Percentiles rank a stretch among this genome's conserved stretches.
phyloP scores from a whole-genome alignment of 2,329 filamentous ascomycete genomes.

The Alternaria viburni region DNA sequence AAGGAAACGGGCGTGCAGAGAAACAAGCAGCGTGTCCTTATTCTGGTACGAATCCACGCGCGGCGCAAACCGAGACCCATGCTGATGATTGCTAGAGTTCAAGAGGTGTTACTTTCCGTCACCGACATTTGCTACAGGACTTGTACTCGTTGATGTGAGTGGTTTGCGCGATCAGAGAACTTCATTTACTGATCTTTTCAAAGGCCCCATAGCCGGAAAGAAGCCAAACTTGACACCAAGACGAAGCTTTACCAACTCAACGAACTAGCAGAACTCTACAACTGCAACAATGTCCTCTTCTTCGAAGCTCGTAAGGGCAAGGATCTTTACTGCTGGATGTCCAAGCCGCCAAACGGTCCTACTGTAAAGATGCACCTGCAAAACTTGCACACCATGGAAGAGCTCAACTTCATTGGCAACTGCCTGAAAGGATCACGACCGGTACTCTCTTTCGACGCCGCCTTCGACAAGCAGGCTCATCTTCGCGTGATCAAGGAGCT shows the following conservation, averaged over 20 bases:
- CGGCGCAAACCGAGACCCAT: slow-evolving; percentile 4
- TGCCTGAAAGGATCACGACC: slow-evolving; percentile 92
- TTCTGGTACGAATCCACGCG: slow-evolving; percentile 59
- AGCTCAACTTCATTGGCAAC: slow-evolving; percentile 96
- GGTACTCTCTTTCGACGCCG: slow-evolving; percentile 86
- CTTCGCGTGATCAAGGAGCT: slow-evolving; percentile 87
- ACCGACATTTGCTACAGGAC: slow-evolving; percentile 91
- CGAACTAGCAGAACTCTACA: slow-evolving; percentile 71
- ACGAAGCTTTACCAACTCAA: slow-evolving; percentile 69
- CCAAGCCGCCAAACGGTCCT: slow-evolving; percentile 85
- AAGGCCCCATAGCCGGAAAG: slow-evolving; percentile 84
- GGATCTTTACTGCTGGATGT: slow-evolving; percentile 93
- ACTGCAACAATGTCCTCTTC: slow-evolving; percentile 93
- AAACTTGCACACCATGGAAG: slow-evolving; percentile 93
- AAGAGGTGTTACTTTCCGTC: slow-evolving; percentile 90
- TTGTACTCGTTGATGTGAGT: slow-evolving; percentile 75
- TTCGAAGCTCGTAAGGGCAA: slow-evolving; percentile 94
- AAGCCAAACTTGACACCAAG: slow-evolving; percentile 97
- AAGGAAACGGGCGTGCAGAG: slow-evolving; percentile 44
- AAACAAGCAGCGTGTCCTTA: slow-evolving; percentile 72
- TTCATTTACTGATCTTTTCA: slow-evolving; percentile 8
- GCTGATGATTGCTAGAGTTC: slow-evolving; percentile 63
- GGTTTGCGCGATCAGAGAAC: not conserved
- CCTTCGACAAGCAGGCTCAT: slow-evolving; percentile 82
- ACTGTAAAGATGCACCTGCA: slow-evolving; percentile 79